Evolutionary conservation across 805 yeast genomes (phyloP).

Genomic region (Yarrowia deformans): DNA sequence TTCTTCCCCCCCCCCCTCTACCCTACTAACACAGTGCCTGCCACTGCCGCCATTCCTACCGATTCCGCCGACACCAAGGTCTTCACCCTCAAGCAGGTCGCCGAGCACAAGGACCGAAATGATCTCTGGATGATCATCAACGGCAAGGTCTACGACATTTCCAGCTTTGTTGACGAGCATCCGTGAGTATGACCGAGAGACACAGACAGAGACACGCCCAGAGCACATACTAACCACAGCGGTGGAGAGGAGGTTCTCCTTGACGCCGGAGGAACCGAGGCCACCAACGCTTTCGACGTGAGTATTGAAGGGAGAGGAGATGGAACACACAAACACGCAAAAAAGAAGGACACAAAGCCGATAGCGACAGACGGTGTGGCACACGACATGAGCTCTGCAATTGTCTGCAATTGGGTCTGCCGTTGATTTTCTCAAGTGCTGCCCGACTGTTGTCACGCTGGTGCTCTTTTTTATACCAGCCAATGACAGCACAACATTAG

Average conservation of each 20-base stretch:
- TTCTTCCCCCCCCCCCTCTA: background rate
- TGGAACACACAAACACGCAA: background rate
- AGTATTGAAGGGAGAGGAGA: constrained; percentile 6
- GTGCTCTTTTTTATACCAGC: constrained; percentile 48
- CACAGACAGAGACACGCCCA: background rate
- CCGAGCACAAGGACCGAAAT: constrained; percentile 55
- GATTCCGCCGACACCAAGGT: constrained; percentile 42
- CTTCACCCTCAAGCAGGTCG: constrained; percentile 55
- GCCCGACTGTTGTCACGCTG: background rate
- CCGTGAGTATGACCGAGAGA: constrained; percentile 52
- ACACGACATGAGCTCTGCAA: no score
- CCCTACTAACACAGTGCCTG: constrained; percentile 33
- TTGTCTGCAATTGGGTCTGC: background rate
- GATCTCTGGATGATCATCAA: constrained; percentile 77
- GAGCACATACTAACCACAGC: constrained; percentile 41
- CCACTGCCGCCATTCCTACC: constrained; percentile 18
- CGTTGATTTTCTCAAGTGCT: no score
- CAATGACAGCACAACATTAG: constrained; percentile 55
- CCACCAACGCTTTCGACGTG: constrained; percentile 66
- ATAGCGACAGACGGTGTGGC: background rate
- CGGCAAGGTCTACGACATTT: constrained; percentile 71
- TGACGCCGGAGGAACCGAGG: constrained; percentile 84
- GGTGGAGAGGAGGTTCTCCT: constrained; percentile 85
- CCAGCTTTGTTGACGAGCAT: constrained; percentile 63
- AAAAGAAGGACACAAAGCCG: background rate